Conservation (phyloP, 1,284 basidiomycete genomes). For the Moesziomyces antarcticus region DNA sequence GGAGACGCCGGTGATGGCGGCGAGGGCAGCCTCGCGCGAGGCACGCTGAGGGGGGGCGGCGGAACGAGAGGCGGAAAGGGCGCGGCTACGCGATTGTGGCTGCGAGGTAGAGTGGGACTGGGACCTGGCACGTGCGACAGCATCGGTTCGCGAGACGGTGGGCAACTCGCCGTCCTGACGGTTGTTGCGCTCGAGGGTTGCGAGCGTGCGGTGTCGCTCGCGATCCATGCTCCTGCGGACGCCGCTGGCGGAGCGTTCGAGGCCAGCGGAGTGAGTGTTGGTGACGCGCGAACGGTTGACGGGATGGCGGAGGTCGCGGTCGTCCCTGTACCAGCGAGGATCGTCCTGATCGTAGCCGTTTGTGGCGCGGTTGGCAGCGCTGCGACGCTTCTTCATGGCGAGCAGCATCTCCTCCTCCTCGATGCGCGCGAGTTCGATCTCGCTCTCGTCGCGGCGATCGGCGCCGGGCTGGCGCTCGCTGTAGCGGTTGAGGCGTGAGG, state of each 20-base stretch:
- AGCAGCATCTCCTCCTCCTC: slow-evolving; percentile 48
- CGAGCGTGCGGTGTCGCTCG: slow-evolving; percentile 33
- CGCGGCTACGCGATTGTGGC: slow-evolving; percentile 7
- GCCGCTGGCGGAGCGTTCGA: slow-evolving; percentile 26
- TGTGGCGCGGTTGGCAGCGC: slow-evolving; percentile 32
- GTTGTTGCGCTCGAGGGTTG: slow-evolving; percentile 20
- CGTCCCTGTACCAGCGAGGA: slow-evolving; percentile 41
- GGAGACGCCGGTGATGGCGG: slow-evolving; percentile 40
- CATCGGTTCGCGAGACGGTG: slow-evolving; percentile 26
- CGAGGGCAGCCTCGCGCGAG: slow-evolving; percentile 37
- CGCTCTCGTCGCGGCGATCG: slow-evolving; percentile 30
- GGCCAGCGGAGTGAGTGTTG: slow-evolving; percentile 3
- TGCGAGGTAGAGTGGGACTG: slow-evolving; percentile 5
- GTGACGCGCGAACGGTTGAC: slow-evolving; percentile 4
- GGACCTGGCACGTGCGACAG: slow-evolving; percentile 22
- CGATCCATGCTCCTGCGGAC: slow-evolving; percentile 39
- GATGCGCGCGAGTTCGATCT: slow-evolving; percentile 37
- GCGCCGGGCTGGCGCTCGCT: slow-evolving; percentile 16
- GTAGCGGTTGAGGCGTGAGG: slow-evolving; percentile 30
- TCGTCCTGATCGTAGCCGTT: slow-evolving; percentile 30
- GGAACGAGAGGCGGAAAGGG: slow-evolving; percentile 9
- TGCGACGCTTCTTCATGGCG: slow-evolving; percentile 37
- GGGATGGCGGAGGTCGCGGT: slow-evolving; percentile 14
- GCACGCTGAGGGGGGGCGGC: slow-evolving; percentile 16
- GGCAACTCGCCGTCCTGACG: slow-evolving; percentile 14